Conservation (phyloP, 2,329 filamentous ascomycete genomes). For the Pezicula radicicola region DNA sequence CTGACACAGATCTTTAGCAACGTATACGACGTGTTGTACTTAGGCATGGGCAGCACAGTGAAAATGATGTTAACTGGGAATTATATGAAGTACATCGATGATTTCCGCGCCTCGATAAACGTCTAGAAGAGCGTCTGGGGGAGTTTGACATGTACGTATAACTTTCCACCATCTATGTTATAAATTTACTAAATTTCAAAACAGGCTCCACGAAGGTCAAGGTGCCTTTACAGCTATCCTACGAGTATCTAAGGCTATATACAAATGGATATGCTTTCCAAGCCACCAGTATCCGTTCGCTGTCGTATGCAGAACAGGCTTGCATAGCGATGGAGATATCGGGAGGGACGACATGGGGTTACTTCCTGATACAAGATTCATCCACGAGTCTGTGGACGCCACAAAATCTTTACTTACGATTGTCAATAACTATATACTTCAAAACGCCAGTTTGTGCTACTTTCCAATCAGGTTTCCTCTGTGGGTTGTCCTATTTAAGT, state of each 20-base stretch:
- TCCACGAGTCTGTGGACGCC: slow-evolving; percentile 61
- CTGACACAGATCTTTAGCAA: slow-evolving; percentile 69
- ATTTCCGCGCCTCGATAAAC: slow-evolving; percentile 64
- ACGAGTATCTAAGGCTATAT: slow-evolving; percentile 68
- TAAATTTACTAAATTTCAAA: slow-evolving; percentile 5
- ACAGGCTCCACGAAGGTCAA: slow-evolving; percentile 61
- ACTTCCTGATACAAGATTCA: slow-evolving; percentile 60
- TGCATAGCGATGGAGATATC: slow-evolving; percentile 20
- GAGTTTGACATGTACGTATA: slow-evolving; percentile 52
- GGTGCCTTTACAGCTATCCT: slow-evolving; percentile 63
- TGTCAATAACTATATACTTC: slow-evolving; percentile 55
- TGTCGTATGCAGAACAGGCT: slow-evolving; percentile 10
- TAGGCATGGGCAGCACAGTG: slow-evolving; percentile 64
- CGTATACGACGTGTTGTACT: slow-evolving; percentile 69
- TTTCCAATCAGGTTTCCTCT: slow-evolving; percentile 61
- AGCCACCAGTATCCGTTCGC: slow-evolving; percentile 54
- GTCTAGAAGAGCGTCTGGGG: slow-evolving; percentile 71
- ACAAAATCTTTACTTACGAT: slow-evolving; percentile 59
- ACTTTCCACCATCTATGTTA: background rate
- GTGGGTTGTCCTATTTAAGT: slow-evolving; percentile 32
- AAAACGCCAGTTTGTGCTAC: slow-evolving; percentile 53
- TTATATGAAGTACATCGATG: slow-evolving; percentile 72
- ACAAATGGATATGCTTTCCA: slow-evolving; percentile 74
- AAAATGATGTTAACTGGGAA: slow-evolving; percentile 67
- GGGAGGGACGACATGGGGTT: slow-evolving; percentile 51